A percentile compares a stretch with the other conserved stretches of the same genome.
These are phyloP conservation scores for Fragaria nilgerrensis DNA, from an alignment of 306 rosid species.

Conservation along the genomic window DNA sequence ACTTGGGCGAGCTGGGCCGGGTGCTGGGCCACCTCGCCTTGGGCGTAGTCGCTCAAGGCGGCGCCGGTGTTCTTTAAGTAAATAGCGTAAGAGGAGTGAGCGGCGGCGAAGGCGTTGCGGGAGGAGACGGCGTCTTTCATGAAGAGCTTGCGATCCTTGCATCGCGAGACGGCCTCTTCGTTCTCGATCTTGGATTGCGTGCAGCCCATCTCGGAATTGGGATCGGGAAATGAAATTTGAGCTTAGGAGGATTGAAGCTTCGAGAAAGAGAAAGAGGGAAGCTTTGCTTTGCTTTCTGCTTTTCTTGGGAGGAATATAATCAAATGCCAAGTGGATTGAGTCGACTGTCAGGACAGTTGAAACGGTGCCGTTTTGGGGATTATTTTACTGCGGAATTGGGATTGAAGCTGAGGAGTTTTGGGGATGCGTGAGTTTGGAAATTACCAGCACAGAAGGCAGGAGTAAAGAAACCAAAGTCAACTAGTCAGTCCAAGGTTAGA, in stretches of 20 bases:
- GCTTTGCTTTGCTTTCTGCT: not conserved
- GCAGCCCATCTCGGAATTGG: constrained; percentile 61
- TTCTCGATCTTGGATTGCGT: constrained; percentile 92
- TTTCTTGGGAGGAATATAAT: not conserved
- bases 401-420: not conserved
- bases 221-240: too few species aligned
- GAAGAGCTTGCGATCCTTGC: constrained; percentile 71
- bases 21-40: constrained; percentile 49
- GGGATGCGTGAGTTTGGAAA: not conserved
- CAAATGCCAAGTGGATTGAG: not conserved
- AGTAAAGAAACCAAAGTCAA: too few species aligned
- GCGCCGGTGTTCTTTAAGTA: constrained; percentile 82
- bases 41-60: constrained; percentile 74
- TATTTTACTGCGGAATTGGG: too few species aligned
- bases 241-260: not conserved
- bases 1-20: constrained; percentile 24
- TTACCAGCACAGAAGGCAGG: too few species aligned
- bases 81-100: constrained; percentile 67
- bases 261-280: constrained; percentile 4
- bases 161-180: constrained; percentile 83
- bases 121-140: constrained; percentile 71
- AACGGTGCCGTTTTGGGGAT: not conserved
- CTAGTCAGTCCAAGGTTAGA: too few species aligned
- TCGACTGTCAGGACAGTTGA: not conserved
- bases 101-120: constrained; percentile 90